phyloP scores from a whole-genome alignment of 2,329 filamentous ascomycete species.

The Esteya vermicola region DNA sequence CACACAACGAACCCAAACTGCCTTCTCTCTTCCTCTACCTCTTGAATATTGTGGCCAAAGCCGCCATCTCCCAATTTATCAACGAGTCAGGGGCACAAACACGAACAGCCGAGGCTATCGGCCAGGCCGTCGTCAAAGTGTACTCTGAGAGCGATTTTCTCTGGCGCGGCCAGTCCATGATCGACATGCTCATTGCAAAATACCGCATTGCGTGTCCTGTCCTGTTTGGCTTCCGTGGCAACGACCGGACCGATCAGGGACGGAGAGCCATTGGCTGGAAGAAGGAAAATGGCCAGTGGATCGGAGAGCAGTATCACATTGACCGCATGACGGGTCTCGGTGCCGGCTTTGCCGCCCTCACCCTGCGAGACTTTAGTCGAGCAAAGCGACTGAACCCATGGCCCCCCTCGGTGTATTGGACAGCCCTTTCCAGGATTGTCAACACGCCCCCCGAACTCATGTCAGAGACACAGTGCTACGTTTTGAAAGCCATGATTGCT shows the following conservation, averaged over 20 bases:
- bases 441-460: conserved; percentile 56
- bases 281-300: conserved; percentile 43
- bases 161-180: conserved; percentile 51
- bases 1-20: conserved; percentile 29
- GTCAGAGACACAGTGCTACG: conserved; percentile 58
- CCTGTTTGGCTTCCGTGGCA: conserved; percentile 70
- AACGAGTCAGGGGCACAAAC: conserved; percentile 45
- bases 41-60: conserved; percentile 57
- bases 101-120: conserved; percentile 55
- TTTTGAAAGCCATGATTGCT: conserved; percentile 58
- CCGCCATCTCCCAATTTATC: conserved; percentile 49
- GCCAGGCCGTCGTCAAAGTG: conserved; percentile 52
- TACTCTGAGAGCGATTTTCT: conserved; percentile 51
- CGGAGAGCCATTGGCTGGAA: conserved; percentile 60
- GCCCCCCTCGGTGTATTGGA: conserved; percentile 74
- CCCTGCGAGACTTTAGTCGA: conserved; percentile 67
- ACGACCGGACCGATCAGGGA: conserved; percentile 57
- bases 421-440: conserved; percentile 57
- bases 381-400: conserved; percentile 57
- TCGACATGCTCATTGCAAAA: conserved; percentile 71
- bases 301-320: conserved; percentile 58
- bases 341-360: conserved; percentile 70
- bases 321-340: conserved; percentile 75
- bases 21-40: conserved; percentile 56
- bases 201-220: conserved; percentile 68